Evolutionary conservation across 371 early-diverging fungal genomes (phyloP), one percentile per base, ranked within the genome.

Genomic region (Circinella minor): DNA sequence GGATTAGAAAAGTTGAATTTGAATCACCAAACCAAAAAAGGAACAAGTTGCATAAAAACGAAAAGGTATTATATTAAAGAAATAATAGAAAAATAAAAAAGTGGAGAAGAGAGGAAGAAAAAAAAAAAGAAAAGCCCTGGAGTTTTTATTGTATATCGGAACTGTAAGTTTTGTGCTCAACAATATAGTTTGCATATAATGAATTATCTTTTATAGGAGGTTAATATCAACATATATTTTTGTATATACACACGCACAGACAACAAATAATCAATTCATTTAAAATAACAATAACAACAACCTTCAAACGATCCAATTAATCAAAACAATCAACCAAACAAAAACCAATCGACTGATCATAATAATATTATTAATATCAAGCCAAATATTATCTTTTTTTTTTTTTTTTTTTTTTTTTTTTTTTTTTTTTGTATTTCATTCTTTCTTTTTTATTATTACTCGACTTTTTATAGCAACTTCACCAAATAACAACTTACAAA

Each of bases 171-270:
- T 51, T 51, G 51, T 51, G 51, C 51, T 51, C 51, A 51, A 51
- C 51, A 27, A 27, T 27, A 27, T 27, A 27, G 27, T 43, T 51
- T n/a, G 51, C 51, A 51, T 51, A n/a, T 51, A 51, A 14, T 13
- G 5, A n/a, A 51, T 51, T 51, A n/a, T n/a, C 8, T 5, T n/a
- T n/a, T 51, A 14, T 51, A 51, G 51, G 51, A 51, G 51, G 51
- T 17, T 14, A 13, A 5, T 13, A 51, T n/a, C 51, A n/a, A 51
- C 14, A 51, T 5, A 5, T 11, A 43, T 61, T 61, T 15, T 61
- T 4, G 4, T 39, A 18, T 17, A 7, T n/a, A 39, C 20, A n/a
- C n/a, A 65, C 65, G 65, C 65, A 65, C 65, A 65, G 65, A 65
- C 65, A 36, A 36, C 55, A 65, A 61, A 51, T 51, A 51, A 27